A percentile compares a stretch with the other conserved stretches of the same genome.
phyloP scores from a whole-genome alignment of 352 stramenopile species.

The Pythium vanterpoolii region DNA sequence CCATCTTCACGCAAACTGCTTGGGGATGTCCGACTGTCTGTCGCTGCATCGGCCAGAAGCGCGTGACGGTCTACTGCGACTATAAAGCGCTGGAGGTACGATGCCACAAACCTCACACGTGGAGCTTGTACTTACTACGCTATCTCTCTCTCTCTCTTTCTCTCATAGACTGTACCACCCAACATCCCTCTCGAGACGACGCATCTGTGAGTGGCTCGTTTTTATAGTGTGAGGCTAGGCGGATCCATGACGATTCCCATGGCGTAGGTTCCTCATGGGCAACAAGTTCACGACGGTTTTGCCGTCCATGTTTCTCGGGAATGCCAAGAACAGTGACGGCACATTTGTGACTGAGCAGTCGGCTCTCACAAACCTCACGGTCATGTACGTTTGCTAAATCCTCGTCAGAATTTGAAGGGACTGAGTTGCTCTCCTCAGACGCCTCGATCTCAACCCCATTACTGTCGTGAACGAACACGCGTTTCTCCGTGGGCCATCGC shows the following conservation, averaged over 20 bases:
- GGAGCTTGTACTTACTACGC: not conserved
- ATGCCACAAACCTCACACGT: not conserved
- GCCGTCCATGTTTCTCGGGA: conserved; percentile 64
- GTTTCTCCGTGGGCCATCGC: conserved; percentile 40
- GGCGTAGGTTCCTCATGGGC: conserved; percentile 51
- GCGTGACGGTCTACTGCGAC: conserved; percentile 75
- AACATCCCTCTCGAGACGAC: conserved; percentile 71
- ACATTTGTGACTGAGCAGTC: conserved; percentile 40
- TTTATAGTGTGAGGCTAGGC: not conserved
- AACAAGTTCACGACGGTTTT: conserved; percentile 68
- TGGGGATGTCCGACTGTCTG: conserved; percentile 43
- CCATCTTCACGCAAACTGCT: not conserved
- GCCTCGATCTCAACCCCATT: conserved; percentile 72
- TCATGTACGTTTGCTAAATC: conserved; percentile 46
- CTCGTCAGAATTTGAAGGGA: not conserved
- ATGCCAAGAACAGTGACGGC: conserved; percentile 49
- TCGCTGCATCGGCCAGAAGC: conserved; percentile 58
- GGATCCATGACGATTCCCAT: not conserved
- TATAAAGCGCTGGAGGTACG: conserved; percentile 58
- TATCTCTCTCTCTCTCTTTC: not conserved
- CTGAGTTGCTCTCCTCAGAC: conserved; percentile 28
- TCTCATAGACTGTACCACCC: conserved; percentile 9
- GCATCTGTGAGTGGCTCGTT: conserved; percentile 45
- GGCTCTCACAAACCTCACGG: conserved; percentile 53
- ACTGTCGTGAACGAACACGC: conserved; percentile 72